Conservation (phyloP, 768 basidiomycete genomes). For the Coprinellus micaceus region DNA sequence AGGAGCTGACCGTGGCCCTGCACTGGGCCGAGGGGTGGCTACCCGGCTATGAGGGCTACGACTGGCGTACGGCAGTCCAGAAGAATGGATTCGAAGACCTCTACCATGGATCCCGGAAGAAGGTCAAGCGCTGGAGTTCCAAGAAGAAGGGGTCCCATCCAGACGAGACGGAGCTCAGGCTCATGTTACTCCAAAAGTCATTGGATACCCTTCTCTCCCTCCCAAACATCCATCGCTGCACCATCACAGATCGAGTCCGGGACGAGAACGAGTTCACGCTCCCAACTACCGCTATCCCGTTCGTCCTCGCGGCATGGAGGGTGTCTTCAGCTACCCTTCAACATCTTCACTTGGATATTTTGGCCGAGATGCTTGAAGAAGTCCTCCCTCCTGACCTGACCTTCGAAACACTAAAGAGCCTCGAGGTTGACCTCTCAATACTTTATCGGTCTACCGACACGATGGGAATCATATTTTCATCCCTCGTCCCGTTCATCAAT, state of each 20-base stretch:
- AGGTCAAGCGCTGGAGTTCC: neutral
- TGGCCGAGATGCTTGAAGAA: neutral
- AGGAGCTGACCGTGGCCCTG: neutral
- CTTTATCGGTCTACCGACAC: neutral
- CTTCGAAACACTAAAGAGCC: neutral
- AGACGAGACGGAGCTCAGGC: neutral
- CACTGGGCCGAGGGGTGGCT: neutral
- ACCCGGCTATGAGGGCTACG: neutral
- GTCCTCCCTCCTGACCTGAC: neutral
- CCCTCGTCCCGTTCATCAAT: slow-evolving; percentile 1
- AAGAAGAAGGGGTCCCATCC: neutral
- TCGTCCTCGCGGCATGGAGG: neutral
- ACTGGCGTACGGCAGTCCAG: neutral
- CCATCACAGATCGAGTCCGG: neutral
- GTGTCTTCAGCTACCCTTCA: neutral
- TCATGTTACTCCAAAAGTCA: neutral
- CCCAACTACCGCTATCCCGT: neutral
- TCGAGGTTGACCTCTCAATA: neutral
- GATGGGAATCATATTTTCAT: neutral
- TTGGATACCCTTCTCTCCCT: neutral
- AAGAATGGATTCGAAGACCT: neutral
- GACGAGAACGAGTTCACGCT: neutral
- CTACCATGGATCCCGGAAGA: neutral
- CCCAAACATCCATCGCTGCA: neutral
- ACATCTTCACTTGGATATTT: neutral